A percentile compares a stretch with the other conserved stretches of the same genome.
phyloP scores from a whole-genome alignment of 169 alveolate genomes.

The Plasmodium reichenowi region DNA sequence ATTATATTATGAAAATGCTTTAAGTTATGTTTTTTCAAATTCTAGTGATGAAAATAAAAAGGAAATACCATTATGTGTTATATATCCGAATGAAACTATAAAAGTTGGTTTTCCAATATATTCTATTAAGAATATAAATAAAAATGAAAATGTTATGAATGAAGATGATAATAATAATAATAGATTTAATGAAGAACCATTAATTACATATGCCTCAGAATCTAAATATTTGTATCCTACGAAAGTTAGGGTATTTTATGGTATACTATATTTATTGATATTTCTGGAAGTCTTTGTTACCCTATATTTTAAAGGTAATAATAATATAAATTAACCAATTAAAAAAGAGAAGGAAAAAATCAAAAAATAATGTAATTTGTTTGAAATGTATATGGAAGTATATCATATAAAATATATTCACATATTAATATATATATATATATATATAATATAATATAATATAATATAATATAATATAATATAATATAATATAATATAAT shows the following conservation, averaged over 20 bases:
- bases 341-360: too few species aligned
- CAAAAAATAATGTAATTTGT: too few species aligned
- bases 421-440: background rate
- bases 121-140: constrained; percentile 69
- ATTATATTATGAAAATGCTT: constrained; percentile 74
- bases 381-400: too few species aligned
- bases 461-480: background rate
- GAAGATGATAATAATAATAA: constrained; percentile 43
- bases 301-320: constrained; percentile 64
- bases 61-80: constrained; percentile 66
- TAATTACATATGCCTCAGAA: constrained; percentile 64
- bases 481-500: too few species aligned
- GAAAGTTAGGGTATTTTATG: constrained; percentile 32
- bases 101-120: constrained; percentile 67
- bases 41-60: constrained; percentile 59
- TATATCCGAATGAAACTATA: constrained; percentile 51
- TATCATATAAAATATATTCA: too few species aligned
- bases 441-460: background rate
- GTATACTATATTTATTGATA: constrained; percentile 36
- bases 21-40: constrained; percentile 72
- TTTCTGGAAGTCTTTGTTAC: constrained; percentile 14
- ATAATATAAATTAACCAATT: background rate
- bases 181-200: constrained; percentile 72
- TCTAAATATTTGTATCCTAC: constrained; percentile 59
- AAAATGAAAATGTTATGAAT: constrained; percentile 45